Base-by-base conservation (phyloP, 345 rosid species). In the Erucastrum elatum region DNA sequence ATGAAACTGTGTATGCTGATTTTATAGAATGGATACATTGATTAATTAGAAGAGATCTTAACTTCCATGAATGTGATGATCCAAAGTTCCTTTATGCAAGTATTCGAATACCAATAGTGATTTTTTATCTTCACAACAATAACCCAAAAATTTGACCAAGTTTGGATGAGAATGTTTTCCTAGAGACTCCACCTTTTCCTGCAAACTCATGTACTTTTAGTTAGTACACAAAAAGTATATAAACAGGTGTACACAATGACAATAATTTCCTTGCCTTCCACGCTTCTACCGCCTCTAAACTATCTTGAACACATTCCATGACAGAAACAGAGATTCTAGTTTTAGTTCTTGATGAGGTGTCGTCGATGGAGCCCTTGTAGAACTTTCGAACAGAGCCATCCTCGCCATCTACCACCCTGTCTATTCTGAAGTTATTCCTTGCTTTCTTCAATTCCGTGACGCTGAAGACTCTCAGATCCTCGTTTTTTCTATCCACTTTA, bases 261-360 rank as follows among this genome's bases (percentile, higher is more conserved):
- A 25, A 46, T 16, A 17, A 6, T 49, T 74, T 49, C 35, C 51
- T 17, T 64, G 64, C 62, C 51, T 30, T 17, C 70, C 79, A 68
- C 15, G 9, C 79, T 59, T 68, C 68, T 59, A 30, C 6, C 17
- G 3, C 9, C 12, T 12, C 8, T n/a, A 73, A 21, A 4, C 6
- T n/a, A 68, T 41, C 49, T 58, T 75, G 21, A 66, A 6, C 3
- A 68, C 80, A 31, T 31, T 60, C 16, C 53, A 68, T 5, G 68
- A 76, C 53, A 44, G 51, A 58, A 56, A 75, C 78, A 27, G 72
- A 17, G 6, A 56, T 41, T 13, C 46, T 62, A 27, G 21, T 58
- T n/a, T 60, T 63, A 29, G 31, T 58, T 56, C 66, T 75, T 29
- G 72, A 75, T 75, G 67, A 41, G 27, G 66, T 75, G 33, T 58